A percentile compares a stretch with the other conserved stretches of the same genome.
Conservation (phyloP, 768 basidiomycete species). For the Leucosporidium yakuticum region DNA sequence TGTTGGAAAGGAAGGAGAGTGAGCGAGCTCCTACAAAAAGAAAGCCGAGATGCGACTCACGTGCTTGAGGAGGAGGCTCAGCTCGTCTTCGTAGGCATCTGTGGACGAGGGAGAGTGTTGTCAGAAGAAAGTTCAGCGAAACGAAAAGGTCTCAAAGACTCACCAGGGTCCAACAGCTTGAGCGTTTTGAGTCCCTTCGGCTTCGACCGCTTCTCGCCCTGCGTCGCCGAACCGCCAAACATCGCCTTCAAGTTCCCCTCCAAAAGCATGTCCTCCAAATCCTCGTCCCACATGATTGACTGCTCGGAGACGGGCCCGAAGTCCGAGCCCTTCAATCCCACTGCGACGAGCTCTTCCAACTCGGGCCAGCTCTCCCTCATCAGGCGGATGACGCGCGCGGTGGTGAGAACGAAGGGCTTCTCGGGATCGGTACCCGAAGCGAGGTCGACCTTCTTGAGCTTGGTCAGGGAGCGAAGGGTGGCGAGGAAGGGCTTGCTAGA, state of each 20-base stretch:
- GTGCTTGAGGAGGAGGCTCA: conserved; percentile 12
- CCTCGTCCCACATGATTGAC: conserved; percentile 18
- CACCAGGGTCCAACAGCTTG: conserved; percentile 3
- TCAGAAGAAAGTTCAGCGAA: too few relatives aligned
- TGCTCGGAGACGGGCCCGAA: conserved; percentile 8
- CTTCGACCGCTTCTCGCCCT: not conserved
- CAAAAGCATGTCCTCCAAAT: too few relatives aligned
- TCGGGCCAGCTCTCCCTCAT: conserved; percentile 9
- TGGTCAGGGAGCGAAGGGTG: conserved; percentile 4
- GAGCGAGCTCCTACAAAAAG: not conserved
- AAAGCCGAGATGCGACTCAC: not conserved
- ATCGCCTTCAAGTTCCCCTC: too few relatives aligned
- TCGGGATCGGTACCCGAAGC: not conserved
- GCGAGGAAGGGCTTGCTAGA: conserved; percentile 22
- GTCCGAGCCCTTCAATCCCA: not conserved
- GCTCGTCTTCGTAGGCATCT: not conserved
- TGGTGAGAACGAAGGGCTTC: conserved; percentile 19
- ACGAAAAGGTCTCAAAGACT: not conserved
- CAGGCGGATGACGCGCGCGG: conserved; percentile 16
- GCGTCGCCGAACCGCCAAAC: too few relatives aligned
- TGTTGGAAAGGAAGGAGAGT: not conserved
- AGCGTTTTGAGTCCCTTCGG: conserved; percentile 14
- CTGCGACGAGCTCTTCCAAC: conserved; percentile 12
- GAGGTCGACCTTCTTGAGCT: conserved; percentile 21
- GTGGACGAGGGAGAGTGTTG: too few relatives aligned